Conservation (phyloP, 257 asterid genomes). For the Solanum okadae region DNA sequence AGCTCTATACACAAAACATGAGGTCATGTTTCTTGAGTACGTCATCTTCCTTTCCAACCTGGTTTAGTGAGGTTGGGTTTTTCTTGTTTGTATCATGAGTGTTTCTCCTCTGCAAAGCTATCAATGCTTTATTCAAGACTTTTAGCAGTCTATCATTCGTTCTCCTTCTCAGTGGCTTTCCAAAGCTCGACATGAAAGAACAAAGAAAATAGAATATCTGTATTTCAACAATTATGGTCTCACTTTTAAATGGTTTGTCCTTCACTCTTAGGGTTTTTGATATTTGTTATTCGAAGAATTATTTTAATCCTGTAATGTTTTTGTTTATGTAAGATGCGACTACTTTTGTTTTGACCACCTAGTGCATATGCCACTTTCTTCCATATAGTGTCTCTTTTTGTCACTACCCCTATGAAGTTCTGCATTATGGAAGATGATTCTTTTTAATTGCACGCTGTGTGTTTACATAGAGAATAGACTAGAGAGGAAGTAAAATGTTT, state of each 20-base stretch:
- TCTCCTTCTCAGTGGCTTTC: not conserved
- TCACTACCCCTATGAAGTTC: not conserved
- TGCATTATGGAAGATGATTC: not conserved
- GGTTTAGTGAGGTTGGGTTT: not conserved
- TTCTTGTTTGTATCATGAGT: not conserved
- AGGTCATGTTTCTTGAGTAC: not conserved
- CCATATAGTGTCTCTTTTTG: not conserved
- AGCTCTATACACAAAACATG: not conserved
- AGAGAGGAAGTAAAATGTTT: not conserved
- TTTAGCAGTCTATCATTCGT: not conserved
- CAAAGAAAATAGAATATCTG: not conserved
- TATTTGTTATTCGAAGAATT: too few species aligned
- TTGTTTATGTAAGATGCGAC: not conserved
- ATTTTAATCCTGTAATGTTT: not conserved
- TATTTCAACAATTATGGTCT: too few species aligned
- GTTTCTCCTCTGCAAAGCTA: not conserved
- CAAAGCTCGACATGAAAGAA: not conserved
- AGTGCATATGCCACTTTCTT: not conserved
- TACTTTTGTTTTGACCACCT: not conserved
- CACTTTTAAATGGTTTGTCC: not conserved
- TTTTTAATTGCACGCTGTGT: not conserved
- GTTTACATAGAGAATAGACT: not conserved
- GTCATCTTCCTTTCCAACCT: not conserved
- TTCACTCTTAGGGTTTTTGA: not conserved
- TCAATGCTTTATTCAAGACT: not conserved